These are phyloP conservation scores for Coemansia sp. DNA, from an alignment of 192 early-diverging fungal genomes.

Conservation along the genomic window DNA sequence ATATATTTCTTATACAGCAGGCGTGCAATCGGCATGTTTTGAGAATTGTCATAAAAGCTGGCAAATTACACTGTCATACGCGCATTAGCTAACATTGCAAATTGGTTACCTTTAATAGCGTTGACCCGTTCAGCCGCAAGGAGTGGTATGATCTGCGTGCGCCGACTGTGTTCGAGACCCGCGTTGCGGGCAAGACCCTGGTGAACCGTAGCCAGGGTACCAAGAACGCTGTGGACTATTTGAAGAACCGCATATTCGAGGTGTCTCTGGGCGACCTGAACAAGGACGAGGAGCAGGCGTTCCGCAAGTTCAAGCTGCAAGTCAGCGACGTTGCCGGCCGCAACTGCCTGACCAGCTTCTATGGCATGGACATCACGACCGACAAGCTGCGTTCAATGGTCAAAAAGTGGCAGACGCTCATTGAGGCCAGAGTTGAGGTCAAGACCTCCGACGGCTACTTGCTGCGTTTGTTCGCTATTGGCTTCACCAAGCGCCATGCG, in stretches of 20 bases:
- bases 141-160: slow-evolving; percentile 99
- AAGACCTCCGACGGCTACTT: slow-evolving; percentile 99
- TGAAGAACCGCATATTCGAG: slow-evolving; percentile 97
- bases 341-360: slow-evolving; percentile 99
- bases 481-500: slow-evolving; percentile 90
- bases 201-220: slow-evolving; percentile 99
- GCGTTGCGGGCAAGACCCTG: slow-evolving; percentile 97
- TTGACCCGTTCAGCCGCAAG: slow-evolving; percentile 99
- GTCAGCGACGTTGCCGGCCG: slow-evolving; percentile 97
- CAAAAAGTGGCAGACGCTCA: slow-evolving; percentile 99
- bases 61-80: too few relatives aligned
- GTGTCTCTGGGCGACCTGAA: slow-evolving; percentile 94
- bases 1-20: too few relatives aligned
- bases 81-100: too few relatives aligned
- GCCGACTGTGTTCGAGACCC: slow-evolving; percentile 87
- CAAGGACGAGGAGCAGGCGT: slow-evolving; percentile 87
- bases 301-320: slow-evolving; percentile 97
- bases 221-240: slow-evolving; percentile 93
- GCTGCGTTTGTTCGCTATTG: slow-evolving; percentile 94
- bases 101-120: slow-evolving; percentile 27
- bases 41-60: too few relatives aligned
- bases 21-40: too few relatives aligned
- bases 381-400: slow-evolving; percentile 99
- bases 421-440: slow-evolving; percentile 97
- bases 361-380: slow-evolving; percentile 99